Evolutionary conservation across 495 filamentous ascomycete species (phyloP), one percentile per base, ranked within the genome.

Genomic region (Podospora pseudopauciseta): DNA sequence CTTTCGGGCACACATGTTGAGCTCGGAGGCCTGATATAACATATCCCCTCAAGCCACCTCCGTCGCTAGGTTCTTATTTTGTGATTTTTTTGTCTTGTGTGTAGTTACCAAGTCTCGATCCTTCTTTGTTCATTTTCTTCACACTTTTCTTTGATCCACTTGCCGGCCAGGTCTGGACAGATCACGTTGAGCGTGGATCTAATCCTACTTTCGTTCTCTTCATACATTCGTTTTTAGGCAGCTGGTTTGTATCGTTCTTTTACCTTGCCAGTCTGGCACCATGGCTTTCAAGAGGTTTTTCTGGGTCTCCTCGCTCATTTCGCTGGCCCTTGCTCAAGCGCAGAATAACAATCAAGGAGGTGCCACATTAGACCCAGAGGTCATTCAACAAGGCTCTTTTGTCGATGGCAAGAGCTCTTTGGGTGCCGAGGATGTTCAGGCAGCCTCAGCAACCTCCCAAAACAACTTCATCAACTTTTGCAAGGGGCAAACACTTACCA

Each of bases 381-480:
- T 63, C 20, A 70, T 75, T 56, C 74, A 76, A 57, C 30, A 59
- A 7, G 73, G 73, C n/a, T 76, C 73, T 3, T 68, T 65, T 57
- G 67, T 70, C 30, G 73, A 76, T 57, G 74, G 72, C 13, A 66
- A 60, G 55, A 30, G 34, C 16, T 71, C 72, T 7, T 27, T 75
- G 13, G 74, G 74, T n/a, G 71, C 71, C 11, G 70, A 75, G 16
- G 70, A 65, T 34, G 71, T 60, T 64, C 74, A 72, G 65, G 69
- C 62, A 71, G 65, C 23, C 20, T 73, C 72, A 74, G 75, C 62
- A 75, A 86, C 69, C 54, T 77, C 64, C 75, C 78, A 74, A 19
- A 76, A 74, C 71, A 86, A 87, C 67, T 84, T 85, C 72, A 81
- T 83, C 78, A 84, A 84, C 69, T 83, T 83, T 64, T 84, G 85